Evolutionary conservation across 179 eudicot species (phyloP).

Genomic region (Silene coronaria): DNA sequence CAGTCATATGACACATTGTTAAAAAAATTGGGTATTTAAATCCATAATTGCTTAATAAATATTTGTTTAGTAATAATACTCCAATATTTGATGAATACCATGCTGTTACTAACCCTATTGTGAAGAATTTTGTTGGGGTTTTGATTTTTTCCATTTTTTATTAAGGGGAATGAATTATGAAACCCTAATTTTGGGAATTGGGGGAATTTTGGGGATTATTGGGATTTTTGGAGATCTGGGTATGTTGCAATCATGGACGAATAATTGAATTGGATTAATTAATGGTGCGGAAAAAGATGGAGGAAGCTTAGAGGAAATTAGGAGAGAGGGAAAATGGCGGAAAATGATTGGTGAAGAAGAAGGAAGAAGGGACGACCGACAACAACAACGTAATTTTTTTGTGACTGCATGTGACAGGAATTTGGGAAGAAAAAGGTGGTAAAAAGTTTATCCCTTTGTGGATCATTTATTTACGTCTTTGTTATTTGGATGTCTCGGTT

Average conservation of each 20-base stretch:
- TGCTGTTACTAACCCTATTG: conserved; percentile 52
- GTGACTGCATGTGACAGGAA: not conserved
- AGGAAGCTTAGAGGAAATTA: not conserved
- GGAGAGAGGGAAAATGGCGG: not conserved
- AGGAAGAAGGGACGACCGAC: not conserved
- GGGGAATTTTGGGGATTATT: not conserved
- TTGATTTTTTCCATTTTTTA: conserved; percentile 26
- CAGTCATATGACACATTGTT: conserved; percentile 80
- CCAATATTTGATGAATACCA: conserved; percentile 85
- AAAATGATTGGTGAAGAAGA: not conserved
- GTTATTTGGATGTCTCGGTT: too few relatives aligned
- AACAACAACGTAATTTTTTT: not conserved
- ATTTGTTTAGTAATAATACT: conserved; percentile 64
- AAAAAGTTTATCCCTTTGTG: not conserved
- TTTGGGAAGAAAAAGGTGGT: not conserved
- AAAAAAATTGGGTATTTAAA: conserved; percentile 77
- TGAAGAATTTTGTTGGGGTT: conserved; percentile 37
- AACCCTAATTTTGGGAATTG: conserved; percentile 16
- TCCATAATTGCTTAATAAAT: conserved; percentile 61
- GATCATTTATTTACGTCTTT: too few relatives aligned
- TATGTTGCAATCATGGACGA: not conserved
- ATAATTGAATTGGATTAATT: not conserved
- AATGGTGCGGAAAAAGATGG: not conserved
- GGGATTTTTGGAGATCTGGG: conserved; percentile 17
- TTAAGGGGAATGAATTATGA: not conserved